These are phyloP conservation scores for Amyloporia xantha DNA, from an alignment of 768 basidiomycete genomes.

Conservation along the genomic window DNA sequence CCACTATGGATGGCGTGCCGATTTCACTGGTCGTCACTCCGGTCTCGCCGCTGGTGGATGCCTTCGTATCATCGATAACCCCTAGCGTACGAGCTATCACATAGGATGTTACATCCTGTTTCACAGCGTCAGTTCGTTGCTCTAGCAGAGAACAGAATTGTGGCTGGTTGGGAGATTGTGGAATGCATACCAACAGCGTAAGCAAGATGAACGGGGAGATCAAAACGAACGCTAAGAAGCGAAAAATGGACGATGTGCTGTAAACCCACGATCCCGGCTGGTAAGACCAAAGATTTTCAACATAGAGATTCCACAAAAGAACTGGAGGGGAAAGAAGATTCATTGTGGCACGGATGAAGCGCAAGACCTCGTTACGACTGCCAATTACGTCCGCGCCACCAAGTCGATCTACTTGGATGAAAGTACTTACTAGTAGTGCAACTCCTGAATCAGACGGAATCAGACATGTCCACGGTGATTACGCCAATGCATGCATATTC, in stretches of 20 bases:
- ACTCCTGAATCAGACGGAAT: no score
- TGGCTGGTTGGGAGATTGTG: not conserved
- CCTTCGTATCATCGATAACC: conserved; percentile 66
- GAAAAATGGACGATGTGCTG: conserved; percentile 53
- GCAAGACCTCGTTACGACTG: not conserved
- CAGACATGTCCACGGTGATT: no score
- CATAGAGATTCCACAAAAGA: conserved; percentile 52
- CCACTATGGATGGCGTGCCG: conserved; percentile 10
- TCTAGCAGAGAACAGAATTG: conserved; percentile 7
- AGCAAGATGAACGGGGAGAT: conserved; percentile 48
- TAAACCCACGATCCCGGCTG: conserved; percentile 61
- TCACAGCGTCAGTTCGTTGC: no score
- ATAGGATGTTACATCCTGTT: conserved; percentile 74
- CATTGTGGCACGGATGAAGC: conserved; percentile 9
- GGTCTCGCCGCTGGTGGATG: conserved; percentile 60
- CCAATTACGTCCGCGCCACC: no score
- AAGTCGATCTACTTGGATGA: no score
- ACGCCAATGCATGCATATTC: conserved; percentile 1
- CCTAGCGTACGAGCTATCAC: conserved; percentile 79
- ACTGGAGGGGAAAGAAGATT: conserved; percentile 29
- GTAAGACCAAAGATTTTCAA: conserved; percentile 60
- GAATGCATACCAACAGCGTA: conserved; percentile 49
- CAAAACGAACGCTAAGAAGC: conserved; percentile 52
- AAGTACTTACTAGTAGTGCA: no score
- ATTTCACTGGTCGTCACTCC: not conserved